Conservation (phyloP, 345 rosid species). For the Acer negundo region DNA sequence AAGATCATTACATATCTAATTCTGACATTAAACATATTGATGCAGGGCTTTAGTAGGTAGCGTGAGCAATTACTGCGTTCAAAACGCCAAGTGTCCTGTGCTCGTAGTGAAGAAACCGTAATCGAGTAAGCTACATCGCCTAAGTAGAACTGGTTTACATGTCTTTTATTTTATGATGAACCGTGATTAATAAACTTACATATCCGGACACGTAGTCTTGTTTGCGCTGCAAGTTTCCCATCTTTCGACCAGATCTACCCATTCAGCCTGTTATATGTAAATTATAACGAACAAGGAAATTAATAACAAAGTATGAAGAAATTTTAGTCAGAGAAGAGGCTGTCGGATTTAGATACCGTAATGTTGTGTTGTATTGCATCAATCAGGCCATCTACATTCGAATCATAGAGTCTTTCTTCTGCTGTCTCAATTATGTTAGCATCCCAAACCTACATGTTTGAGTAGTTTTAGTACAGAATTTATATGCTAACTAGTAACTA, state of each 20-base stretch:
- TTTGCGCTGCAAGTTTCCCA: slow-evolving; percentile 72
- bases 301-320: not conserved
- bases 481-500: not conserved
- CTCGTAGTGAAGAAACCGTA: slow-evolving; percentile 50
- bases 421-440: slow-evolving; percentile 65
- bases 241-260: slow-evolving; percentile 54
- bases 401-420: slow-evolving; percentile 50
- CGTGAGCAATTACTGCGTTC: slow-evolving; percentile 48
- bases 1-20: not conserved
- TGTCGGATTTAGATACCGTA: slow-evolving; percentile 41
- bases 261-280: slow-evolving; percentile 46
- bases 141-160: not conserved
- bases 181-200: slow-evolving; percentile 37
- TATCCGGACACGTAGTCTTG: slow-evolving; percentile 66
- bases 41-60: slow-evolving; percentile 52
- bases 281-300: not conserved
- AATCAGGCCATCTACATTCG: slow-evolving; percentile 51
- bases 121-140: not conserved
- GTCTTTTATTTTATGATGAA: no score
- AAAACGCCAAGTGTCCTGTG: slow-evolving; percentile 47
- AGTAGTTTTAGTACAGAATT: not conserved
- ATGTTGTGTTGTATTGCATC: slow-evolving; percentile 67
- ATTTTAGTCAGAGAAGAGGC: not conserved
- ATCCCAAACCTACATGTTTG: slow-evolving; percentile 73
- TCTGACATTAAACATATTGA: not conserved